Percentiles rank a stretch among this genome's conserved stretches.
Evolutionary conservation across 768 basidiomycete species (phyloP).

Genomic region (Strobilomyces echinocephalus): DNA sequence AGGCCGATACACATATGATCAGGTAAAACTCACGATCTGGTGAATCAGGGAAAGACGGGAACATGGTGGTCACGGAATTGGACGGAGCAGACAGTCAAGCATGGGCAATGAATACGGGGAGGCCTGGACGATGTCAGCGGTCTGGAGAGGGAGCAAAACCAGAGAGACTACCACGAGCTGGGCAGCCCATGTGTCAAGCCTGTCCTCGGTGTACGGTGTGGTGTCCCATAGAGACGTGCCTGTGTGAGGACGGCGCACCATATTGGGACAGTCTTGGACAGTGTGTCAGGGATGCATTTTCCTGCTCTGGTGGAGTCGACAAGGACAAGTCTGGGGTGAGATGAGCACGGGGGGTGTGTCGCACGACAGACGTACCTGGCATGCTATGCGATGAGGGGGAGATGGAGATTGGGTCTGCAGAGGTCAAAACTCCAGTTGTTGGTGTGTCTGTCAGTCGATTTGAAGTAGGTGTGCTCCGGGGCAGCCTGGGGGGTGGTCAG

Average conservation of each 20-base stretch:
- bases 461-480: slow-evolving; percentile 65
- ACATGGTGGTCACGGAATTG: slow-evolving; percentile 57
- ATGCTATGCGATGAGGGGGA: slow-evolving; percentile 49
- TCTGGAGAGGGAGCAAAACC: no score
- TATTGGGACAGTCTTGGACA: slow-evolving; percentile 89
- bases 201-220: slow-evolving; percentile 56
- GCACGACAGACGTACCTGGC: slow-evolving; percentile 46
- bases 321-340: slow-evolving; percentile 56
- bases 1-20: slow-evolving; percentile 83
- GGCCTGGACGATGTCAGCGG: slow-evolving; percentile 35
- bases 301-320: slow-evolving; percentile 93
- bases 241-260: slow-evolving; percentile 91
- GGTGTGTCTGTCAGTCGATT: slow-evolving; percentile 86
- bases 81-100: slow-evolving; percentile 64
- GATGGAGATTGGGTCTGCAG: slow-evolving; percentile 76
- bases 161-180: slow-evolving; percentile 53
- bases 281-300: slow-evolving; percentile 90
- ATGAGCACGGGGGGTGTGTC: neutral
- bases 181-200: slow-evolving; percentile 64
- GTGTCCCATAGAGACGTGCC: slow-evolving; percentile 45
- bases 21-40: slow-evolving; percentile 46
- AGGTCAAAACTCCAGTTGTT: slow-evolving; percentile 84
- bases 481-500: slow-evolving; percentile 7
- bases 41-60: slow-evolving; percentile 37
- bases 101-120: slow-evolving; percentile 69